Evolutionary conservation across 106 monocot species (phyloP).

Genomic region (Hemerocallis citrina): DNA sequence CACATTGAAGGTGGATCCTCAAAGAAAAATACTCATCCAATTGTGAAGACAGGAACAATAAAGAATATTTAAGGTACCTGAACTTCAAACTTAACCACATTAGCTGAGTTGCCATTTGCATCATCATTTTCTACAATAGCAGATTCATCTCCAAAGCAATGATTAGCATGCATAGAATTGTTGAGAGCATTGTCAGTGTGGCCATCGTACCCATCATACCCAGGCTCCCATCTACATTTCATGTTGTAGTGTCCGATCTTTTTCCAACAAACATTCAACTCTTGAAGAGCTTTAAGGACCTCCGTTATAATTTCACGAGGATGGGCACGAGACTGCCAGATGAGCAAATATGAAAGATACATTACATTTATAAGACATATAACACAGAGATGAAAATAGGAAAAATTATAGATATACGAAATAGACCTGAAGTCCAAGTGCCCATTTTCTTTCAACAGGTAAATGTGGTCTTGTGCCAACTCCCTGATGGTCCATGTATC

Average conservation of each 20-base stretch:
- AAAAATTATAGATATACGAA: background rate
- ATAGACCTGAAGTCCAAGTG: conserved; percentile 73
- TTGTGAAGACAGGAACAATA: background rate
- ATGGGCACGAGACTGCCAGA: conserved; percentile 63
- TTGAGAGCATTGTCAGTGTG: conserved; percentile 23
- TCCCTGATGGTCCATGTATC: conserved; percentile 46
- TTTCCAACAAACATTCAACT: conserved; percentile 84
- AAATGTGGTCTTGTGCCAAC: conserved; percentile 23
- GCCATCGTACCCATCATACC: conserved; percentile 13
- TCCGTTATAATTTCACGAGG: conserved; percentile 84
- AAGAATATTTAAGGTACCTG: conserved; percentile 40
- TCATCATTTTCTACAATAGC: conserved; percentile 49
- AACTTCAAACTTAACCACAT: conserved; percentile 89
- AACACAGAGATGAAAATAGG: background rate
- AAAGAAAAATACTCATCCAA: background rate
- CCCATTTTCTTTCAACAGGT: conserved; percentile 64
- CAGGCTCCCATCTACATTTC: conserved; percentile 77
- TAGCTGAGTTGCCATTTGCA: conserved; percentile 17
- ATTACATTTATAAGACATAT: background rate
- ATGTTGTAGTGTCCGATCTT: conserved; percentile 85
- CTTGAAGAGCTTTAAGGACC: conserved; percentile 86
- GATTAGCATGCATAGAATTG: conserved; percentile 17
- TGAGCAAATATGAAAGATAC: background rate
- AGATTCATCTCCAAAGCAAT: conserved; percentile 54
- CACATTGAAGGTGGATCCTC: background rate